phyloP scores from a whole-genome alignment of 1,284 basidiomycete genomes.

The Takashimella tepidaria region DNA sequence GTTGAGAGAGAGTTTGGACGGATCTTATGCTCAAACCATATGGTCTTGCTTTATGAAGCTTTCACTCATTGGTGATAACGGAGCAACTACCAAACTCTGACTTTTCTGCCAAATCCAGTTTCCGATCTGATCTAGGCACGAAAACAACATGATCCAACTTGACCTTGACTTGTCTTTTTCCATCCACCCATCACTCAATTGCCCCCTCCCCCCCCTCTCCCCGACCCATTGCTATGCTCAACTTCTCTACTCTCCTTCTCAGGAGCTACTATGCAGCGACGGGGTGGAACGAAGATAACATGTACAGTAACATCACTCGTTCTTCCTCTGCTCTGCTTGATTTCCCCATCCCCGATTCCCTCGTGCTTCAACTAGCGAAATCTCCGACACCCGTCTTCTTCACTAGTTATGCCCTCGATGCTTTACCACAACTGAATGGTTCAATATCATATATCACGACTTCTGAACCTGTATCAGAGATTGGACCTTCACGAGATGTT shows the following conservation, averaged over 20 bases:
- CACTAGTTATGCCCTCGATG: conserved; percentile 86
- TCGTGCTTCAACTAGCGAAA: conserved; percentile 69
- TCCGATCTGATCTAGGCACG: neutral
- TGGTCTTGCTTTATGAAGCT: no score
- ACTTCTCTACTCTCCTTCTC: conserved; percentile 78
- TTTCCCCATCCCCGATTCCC: conserved; percentile 40
- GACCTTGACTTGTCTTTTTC: no score
- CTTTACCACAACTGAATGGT: conserved; percentile 85
- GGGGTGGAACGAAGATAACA: conserved; percentile 94
- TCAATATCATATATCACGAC: conserved; percentile 90
- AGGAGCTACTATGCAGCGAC: conserved; percentile 83
- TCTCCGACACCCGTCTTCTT: conserved; percentile 83
- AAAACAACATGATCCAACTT: neutral
- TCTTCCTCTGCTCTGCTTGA: conserved; percentile 48
- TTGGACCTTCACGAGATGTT: conserved; percentile 61
- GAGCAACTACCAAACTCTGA: no score
- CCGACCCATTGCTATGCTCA: conserved; percentile 27
- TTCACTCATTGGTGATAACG: no score
- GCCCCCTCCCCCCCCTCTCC: neutral
- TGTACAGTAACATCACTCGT: conserved; percentile 83
- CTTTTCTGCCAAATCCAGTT: no score
- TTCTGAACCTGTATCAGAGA: conserved; percentile 65
- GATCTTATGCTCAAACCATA: no score
- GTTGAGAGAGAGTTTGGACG: no score
- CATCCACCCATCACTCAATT: neutral